Conservation (phyloP, 257 asterid species). For the Fraxinus cuspidata region DNA sequence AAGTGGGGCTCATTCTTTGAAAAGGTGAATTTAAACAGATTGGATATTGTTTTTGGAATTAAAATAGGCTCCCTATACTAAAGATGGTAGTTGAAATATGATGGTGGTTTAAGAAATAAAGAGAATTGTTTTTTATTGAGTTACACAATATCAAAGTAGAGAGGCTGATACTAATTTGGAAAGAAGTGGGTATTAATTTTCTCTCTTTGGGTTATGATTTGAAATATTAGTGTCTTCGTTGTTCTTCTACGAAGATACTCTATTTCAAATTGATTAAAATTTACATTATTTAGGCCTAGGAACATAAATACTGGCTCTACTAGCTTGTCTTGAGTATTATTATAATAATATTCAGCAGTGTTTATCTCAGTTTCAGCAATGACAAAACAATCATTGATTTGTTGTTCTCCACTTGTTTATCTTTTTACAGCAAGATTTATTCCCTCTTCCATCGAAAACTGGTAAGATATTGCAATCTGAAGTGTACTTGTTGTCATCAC, state of each 20-base stretch:
- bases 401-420: background rate
- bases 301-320: background rate
- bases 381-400: background rate
- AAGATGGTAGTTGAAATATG: background rate
- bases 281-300: background rate
- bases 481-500: background rate
- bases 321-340: background rate
- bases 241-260: background rate
- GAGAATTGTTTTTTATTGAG: background rate
- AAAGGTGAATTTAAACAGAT: background rate
- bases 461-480: background rate
- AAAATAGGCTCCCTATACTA: too few species aligned
- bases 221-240: background rate
- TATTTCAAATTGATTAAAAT: background rate
- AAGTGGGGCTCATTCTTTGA: background rate
- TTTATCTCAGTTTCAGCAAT: background rate
- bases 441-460: background rate
- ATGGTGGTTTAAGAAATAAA: background rate
- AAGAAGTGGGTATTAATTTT: background rate
- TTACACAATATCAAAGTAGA: background rate
- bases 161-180: background rate
- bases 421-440: background rate
- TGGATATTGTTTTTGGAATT: background rate
- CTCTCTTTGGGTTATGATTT: background rate
- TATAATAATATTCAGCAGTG: background rate